Conservation (phyloP, 2,329 filamentous ascomycete species). For the Mariannaea elegans region DNA sequence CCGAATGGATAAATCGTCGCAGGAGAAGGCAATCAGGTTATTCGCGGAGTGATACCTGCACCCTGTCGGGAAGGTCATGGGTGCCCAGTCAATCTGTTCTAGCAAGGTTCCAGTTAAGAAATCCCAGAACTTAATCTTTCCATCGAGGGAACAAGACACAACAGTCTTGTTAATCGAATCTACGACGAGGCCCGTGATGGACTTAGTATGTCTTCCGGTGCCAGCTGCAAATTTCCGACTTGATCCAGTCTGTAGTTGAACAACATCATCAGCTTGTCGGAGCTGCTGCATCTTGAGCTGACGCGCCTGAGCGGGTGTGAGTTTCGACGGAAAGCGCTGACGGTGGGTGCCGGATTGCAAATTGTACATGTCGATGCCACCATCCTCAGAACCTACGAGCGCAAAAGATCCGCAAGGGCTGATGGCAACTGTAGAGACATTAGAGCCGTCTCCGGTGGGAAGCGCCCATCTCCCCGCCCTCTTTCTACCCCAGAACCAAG, state of each 20-base stretch:
- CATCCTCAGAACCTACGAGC: conserved; percentile 83
- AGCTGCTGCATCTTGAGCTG: conserved; percentile 74
- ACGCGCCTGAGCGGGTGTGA: conserved; percentile 81
- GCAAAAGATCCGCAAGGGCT: conserved; percentile 95
- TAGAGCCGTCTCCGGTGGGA: conserved; percentile 81
- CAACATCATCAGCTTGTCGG: conserved; percentile 65
- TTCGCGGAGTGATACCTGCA: conserved; percentile 84
- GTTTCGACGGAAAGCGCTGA: conserved; percentile 82
- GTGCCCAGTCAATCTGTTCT: conserved; percentile 84
- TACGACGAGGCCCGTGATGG: conserved; percentile 86
- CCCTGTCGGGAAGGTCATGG: conserved; percentile 76
- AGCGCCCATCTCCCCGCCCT: conserved; percentile 93
- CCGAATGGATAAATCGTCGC: conserved; percentile 87
- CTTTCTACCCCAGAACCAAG: conserved; percentile 98
- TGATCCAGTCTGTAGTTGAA: conserved; percentile 59
- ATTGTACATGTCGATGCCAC: conserved; percentile 94
- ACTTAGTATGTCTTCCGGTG: conserved; percentile 78
- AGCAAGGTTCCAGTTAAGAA: conserved; percentile 83
- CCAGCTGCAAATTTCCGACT: conserved; percentile 56
- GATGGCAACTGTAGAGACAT: conserved; percentile 87
- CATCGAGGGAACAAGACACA: conserved; percentile 88
- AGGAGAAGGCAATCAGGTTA: conserved; percentile 87
- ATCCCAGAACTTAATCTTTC: conserved; percentile 97
- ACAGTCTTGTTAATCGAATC: conserved; percentile 89
- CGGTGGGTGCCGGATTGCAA: conserved; percentile 91